Base-by-base conservation (phyloP, 768 basidiomycete genomes). In the Pholiota microspora region DNA sequence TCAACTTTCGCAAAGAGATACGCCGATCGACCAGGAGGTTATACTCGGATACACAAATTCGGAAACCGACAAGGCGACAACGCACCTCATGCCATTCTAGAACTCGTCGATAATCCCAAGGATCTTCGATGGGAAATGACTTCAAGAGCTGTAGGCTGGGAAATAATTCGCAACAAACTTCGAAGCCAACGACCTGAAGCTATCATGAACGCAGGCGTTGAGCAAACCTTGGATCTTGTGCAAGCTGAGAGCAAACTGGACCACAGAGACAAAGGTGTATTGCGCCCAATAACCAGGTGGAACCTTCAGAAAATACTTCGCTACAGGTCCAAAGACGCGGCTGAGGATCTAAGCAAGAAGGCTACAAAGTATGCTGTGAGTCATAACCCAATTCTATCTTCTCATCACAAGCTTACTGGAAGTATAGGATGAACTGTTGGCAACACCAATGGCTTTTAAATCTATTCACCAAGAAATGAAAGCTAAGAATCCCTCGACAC, bases 31-130 rank as follows among this genome's bases (percentile, higher is more conserved):
- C 86, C 87, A 2, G 97, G 97, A 1, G 97, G 97, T 7, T 99
- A 98, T 74, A 98, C 96, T 4, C 86, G 97, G 21, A 87, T 98
- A 57, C 86, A 93, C 69, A 92, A 88, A 68, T 91, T 86, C 59
- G 96, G 95, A n/a, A 83, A 88, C 67, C 84, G 96, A 4, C 77
- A 74, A 53, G 94, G 95, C 12, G 97, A 99, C 75, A 92, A 95
- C 63, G 97, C 97, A 23, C 93, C 94, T 1, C 80, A 87, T 62
- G 94, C 95, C 3, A 83, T 99, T 58, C 71, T 99, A 40, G 92
- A 96, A 68, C 77, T 99, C n/a, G 95, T 98, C 27, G 97, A 98
- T 75, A 89, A 90, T 64, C 92, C 93, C 13, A 77, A 81, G 54
- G 97, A 99, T 73, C 73, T 98, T 38, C 85, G 86, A 56, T 89